Percentiles rank a stretch among this genome's conserved stretches.
These are phyloP conservation scores for Iberis pinnata DNA, from an alignment of 345 rosid genomes.

Conservation along the genomic window DNA sequence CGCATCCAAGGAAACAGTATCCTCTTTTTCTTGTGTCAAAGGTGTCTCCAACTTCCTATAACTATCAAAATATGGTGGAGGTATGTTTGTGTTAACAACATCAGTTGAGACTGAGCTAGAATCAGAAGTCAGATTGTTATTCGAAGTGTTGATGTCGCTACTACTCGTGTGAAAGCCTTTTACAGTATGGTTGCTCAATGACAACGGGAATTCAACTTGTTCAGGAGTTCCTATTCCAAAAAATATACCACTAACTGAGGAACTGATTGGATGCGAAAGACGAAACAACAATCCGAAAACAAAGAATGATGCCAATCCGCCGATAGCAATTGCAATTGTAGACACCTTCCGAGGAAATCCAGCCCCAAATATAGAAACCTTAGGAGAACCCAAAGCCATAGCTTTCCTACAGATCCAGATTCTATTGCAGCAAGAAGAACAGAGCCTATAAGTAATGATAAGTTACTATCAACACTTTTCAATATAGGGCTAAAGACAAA, in stretches of 20 bases:
- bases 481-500: neutral
- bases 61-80: constrained; percentile 1
- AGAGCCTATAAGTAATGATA: constrained; percentile 12
- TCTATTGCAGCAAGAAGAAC: neutral
- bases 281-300: constrained; percentile 59
- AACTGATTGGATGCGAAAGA: constrained; percentile 51
- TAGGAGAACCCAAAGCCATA: constrained; percentile 59
- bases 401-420: constrained; percentile 5
- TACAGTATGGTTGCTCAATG: constrained; percentile 2
- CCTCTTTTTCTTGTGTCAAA: constrained; percentile 21
- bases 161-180: constrained; percentile 5
- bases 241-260: constrained; percentile 49
- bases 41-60: constrained; percentile 13
- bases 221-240: constrained; percentile 43
- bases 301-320: constrained; percentile 62
- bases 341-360: constrained; percentile 58
- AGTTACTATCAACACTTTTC: constrained; percentile 14
- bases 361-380: constrained; percentile 32
- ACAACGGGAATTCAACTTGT: constrained; percentile 23
- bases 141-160: neutral
- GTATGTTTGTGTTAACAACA: neutral
- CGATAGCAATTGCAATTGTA: constrained; percentile 48
- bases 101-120: neutral
- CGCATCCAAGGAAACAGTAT: constrained; percentile 15
- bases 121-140: constrained; percentile 1